Evolutionary conservation across 176 grass and related monocot species (phyloP).

Genomic region (Cenchrus purpureus): DNA sequence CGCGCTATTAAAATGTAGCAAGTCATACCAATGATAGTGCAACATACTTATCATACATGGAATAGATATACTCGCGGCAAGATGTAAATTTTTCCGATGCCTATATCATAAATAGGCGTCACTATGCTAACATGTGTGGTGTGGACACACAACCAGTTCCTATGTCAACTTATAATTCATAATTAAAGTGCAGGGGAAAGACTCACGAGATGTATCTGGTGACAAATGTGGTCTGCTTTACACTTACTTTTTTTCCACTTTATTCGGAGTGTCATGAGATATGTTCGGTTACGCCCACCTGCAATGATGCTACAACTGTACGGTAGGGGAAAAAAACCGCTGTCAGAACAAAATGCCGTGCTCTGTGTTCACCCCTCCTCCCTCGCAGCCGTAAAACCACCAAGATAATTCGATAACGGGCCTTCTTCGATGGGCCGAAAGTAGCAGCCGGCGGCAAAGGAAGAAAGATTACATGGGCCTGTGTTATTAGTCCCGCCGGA

Average conservation of each 20-base stretch:
- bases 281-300: neutral
- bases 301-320: conserved; percentile 15
- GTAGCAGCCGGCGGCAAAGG: neutral
- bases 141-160: neutral
- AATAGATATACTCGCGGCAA: neutral
- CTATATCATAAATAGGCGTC: neutral
- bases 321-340: neutral
- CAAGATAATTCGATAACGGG: conserved; percentile 18
- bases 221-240: neutral
- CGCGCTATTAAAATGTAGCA: too few relatives aligned
- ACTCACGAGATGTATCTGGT: neutral
- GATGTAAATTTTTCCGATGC: neutral
- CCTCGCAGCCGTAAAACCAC: neutral
- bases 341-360: neutral
- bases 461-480: too few relatives aligned
- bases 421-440: neutral
- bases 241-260: neutral
- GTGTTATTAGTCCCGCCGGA: too few relatives aligned
- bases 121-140: neutral
- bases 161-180: neutral
- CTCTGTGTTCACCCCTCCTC: neutral
- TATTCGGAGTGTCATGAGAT: conserved; percentile 30
- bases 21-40: accelerated
- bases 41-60: too few relatives aligned
- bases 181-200: neutral